phyloP scores from a whole-genome alignment of 495 filamentous ascomycete species.

The Mytilinidion resinicola region DNA sequence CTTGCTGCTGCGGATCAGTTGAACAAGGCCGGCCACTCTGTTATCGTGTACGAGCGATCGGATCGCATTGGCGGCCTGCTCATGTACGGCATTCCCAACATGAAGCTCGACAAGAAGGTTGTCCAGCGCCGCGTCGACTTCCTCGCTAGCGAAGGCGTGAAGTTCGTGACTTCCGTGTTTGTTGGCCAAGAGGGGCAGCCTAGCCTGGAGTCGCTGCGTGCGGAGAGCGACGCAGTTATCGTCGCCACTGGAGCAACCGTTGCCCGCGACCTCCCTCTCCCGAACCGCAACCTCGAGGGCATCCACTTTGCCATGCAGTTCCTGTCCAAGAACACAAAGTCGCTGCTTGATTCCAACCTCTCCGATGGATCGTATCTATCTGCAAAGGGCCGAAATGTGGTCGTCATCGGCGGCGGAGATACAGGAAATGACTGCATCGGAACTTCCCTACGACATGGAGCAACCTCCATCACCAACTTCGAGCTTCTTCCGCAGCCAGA shows the following conservation, averaged over 20 bases:
- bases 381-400: conserved; percentile 92
- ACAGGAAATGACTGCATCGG: conserved; percentile 99
- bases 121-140: conserved; percentile 95
- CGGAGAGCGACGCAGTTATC: conserved; percentile 76
- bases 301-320: conserved; percentile 99
- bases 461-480: conserved; percentile 95
- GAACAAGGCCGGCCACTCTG: conserved; percentile 84
- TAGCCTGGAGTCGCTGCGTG: conserved; percentile 67
- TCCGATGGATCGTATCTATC: conserved; percentile 87
- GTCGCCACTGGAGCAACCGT: conserved; percentile 97
- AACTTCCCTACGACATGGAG: conserved; percentile 94
- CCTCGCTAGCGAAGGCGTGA: conserved; percentile 87
- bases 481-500: conserved; percentile 95
- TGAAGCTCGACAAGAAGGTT: conserved; percentile 99
- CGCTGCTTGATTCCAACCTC: conserved; percentile 87
- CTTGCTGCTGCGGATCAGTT: conserved; percentile 91
- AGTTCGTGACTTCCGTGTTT: conserved; percentile 68
- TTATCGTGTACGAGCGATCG: conserved; percentile 93
- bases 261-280: conserved; percentile 90
- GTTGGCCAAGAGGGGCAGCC: conserved; percentile 80
- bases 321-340: conserved; percentile 97
- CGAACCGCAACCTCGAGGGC: conserved; percentile 82
- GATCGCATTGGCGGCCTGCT: conserved; percentile 90
- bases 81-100: conserved; percentile 99
- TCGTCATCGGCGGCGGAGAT: conserved; percentile 98